phyloP scores from a whole-genome alignment of 2,329 filamentous ascomycete genomes.

The Aspergillus sp. region DNA sequence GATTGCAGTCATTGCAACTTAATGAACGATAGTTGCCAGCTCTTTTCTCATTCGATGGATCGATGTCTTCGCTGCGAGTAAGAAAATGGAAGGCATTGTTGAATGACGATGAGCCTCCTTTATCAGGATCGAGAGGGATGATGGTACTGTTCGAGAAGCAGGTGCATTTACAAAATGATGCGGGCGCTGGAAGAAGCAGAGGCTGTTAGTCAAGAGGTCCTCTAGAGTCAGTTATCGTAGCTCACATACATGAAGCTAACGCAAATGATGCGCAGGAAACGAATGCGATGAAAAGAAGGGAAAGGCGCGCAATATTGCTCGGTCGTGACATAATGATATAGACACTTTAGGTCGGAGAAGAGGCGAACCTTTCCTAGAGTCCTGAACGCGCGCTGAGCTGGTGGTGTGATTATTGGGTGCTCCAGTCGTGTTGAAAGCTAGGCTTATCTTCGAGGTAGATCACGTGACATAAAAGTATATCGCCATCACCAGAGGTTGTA shows the following conservation, averaged over 20 bases:
- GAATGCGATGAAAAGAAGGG: constrained; percentile 34
- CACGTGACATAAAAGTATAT: not conserved
- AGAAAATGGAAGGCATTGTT: constrained; percentile 29
- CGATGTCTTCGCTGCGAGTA: constrained; percentile 25
- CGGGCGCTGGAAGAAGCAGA: constrained; percentile 41
- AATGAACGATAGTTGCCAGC: constrained; percentile 46
- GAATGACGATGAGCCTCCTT: constrained; percentile 28
- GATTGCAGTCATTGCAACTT: constrained; percentile 69
- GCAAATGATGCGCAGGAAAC: constrained; percentile 34
- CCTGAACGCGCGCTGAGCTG: not conserved
- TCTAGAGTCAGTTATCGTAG: not conserved
- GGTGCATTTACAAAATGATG: constrained; percentile 74
- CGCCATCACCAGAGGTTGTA: not conserved
- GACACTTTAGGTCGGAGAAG: not conserved
- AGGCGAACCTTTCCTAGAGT: not conserved
- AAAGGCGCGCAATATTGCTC: constrained; percentile 20
- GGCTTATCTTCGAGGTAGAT: not conserved
- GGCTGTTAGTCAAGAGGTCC: constrained; percentile 3
- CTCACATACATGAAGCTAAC: constrained; percentile 38
- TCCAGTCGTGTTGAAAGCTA: not conserved
- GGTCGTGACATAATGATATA: constrained; percentile 26
- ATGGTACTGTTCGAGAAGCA: constrained; percentile 71
- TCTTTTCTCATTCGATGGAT: constrained; percentile 28
- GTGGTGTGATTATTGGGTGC: not conserved
- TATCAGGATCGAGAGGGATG: constrained; percentile 61